Base-by-base conservation (phyloP, 2,329 filamentous ascomycete genomes). In the Alternaria angustiovoidea region DNA sequence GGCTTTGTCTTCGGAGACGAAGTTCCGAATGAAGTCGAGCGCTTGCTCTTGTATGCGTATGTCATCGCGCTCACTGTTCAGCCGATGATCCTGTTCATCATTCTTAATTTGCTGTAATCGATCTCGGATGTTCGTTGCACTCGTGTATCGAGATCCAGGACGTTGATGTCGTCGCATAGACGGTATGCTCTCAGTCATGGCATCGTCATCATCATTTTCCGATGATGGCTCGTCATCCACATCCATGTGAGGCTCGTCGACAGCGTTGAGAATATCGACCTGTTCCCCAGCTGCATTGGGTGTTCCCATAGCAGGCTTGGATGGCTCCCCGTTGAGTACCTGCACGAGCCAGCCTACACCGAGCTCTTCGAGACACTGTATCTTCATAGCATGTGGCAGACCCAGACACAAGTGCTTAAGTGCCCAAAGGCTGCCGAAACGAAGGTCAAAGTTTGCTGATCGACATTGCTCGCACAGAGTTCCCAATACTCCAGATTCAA, bases 41-140 rank as follows among this genome's bases (percentile, higher is more conserved):
- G 90, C 92, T 78, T 98, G 94, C 75, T 97, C 93, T 79, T 98
- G 94, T 28, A 97, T 91, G 2, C 89, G 89, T 38, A 94, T 84
- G 66, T 96, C 92, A 66, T 97, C 91, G 66, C 89, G 89, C 53
- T 90, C 87, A 18, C 89, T 88, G 72, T 89, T 89, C 30, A 88
- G 85, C 24, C 85, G 83, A 22, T 89, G 86, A 63, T 91, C 90
- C 46, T 89, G 81, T 72, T 95, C 92, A 14, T 86, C 83, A 52
- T 91, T 89, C 59, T 88, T 73, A 26, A 83, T 81, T 5, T 80
- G 78, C 32, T 79, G 79, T 14, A 83, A 76, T 2, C 81, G 75
- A 20, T 81, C 74, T 44, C 73, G 75, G 20, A 79, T 74, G 41
- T 74, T 75, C 9, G 69, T 72, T 24, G 73, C 69, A 39, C 68